Conservation (phyloP, 2,329 filamentous ascomycete species). For the Curvularia hawaiiensis region DNA sequence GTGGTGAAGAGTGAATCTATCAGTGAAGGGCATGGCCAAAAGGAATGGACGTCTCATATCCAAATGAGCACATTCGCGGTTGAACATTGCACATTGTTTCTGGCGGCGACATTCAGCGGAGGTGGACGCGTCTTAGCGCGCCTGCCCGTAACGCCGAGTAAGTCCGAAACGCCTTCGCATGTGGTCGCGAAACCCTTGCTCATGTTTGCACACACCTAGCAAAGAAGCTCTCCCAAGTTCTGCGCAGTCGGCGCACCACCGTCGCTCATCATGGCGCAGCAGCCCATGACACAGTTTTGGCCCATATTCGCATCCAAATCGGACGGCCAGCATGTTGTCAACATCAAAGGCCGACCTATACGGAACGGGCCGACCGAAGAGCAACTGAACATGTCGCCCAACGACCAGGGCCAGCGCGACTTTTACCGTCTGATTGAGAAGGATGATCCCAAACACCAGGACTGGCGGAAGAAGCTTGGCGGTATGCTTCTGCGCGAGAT, state of each 20-base stretch:
- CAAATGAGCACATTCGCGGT: neutral
- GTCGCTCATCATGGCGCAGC: slow-evolving; percentile 34
- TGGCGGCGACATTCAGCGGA: neutral
- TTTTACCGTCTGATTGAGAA: slow-evolving; percentile 58
- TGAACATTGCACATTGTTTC: neutral
- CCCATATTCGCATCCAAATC: slow-evolving; percentile 55
- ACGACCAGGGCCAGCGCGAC: slow-evolving; percentile 59
- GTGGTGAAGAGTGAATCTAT: slow-evolving; percentile 10
- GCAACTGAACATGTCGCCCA: slow-evolving; percentile 58
- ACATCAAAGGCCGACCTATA: slow-evolving; percentile 55
- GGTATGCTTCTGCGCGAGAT: slow-evolving; percentile 62
- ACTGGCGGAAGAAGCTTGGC: slow-evolving; percentile 64
- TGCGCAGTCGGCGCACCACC: slow-evolving; percentile 12
- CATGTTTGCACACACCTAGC: slow-evolving; percentile 1
- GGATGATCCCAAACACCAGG: slow-evolving; percentile 59
- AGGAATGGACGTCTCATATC: slow-evolving; percentile 1
- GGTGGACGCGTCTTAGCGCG: slow-evolving; percentile 15
- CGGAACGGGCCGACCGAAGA: slow-evolving; percentile 59
- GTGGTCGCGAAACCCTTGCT: slow-evolving; percentile 1
- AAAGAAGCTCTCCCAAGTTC: neutral
- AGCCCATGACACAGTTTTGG: slow-evolving; percentile 53
- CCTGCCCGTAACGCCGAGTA: slow-evolving; percentile 5
- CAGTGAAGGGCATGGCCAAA: slow-evolving; percentile 2
- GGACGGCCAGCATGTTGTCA: slow-evolving; percentile 56
- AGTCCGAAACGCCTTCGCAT: neutral